A percentile compares a stretch with the other conserved stretches of the same genome.
phyloP scores from a whole-genome alignment of 2,329 filamentous ascomycete species.

The Claviceps sp. region DNA sequence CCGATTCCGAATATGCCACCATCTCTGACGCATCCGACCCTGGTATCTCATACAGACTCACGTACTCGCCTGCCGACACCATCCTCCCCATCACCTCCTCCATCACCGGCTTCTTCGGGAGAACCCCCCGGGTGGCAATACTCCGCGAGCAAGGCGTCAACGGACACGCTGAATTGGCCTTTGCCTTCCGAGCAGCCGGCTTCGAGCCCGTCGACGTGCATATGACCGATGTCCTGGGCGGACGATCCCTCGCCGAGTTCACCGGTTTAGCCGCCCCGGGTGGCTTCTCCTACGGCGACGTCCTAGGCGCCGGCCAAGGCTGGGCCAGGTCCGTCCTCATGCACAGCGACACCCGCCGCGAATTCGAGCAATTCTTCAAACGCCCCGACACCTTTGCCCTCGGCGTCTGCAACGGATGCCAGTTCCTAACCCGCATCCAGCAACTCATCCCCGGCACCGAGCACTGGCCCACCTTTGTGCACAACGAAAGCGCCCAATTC shows the following conservation, averaged over 20 bases:
- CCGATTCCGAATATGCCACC: constrained; percentile 66
- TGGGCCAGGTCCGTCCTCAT: constrained; percentile 92
- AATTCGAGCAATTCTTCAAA: constrained; percentile 77
- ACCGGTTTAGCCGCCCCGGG: constrained; percentile 87
- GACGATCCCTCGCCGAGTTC: constrained; percentile 69
- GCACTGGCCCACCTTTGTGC: constrained; percentile 75
- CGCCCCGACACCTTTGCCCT: constrained; percentile 82
- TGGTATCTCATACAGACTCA: constrained; percentile 73
- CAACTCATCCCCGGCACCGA: constrained; percentile 74
- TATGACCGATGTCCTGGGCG: constrained; percentile 83
- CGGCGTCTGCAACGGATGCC: constrained; percentile 94
- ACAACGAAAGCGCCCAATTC: constrained; percentile 78
- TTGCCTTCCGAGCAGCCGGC: constrained; percentile 80
- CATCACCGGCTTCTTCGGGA: constrained; percentile 39
- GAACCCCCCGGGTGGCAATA: constrained; percentile 67
- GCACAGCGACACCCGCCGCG: constrained; percentile 59
- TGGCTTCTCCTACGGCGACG: constrained; percentile 87
- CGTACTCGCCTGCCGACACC: constrained; percentile 65
- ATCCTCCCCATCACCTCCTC: constrained; percentile 46
- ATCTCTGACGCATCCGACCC: constrained; percentile 66
- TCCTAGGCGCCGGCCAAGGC: constrained; percentile 80
- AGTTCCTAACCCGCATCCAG: constrained; percentile 72
- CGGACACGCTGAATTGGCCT: constrained; percentile 94
- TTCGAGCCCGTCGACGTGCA: constrained; percentile 89
- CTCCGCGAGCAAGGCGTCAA: constrained; percentile 93